These are phyloP conservation scores for Peniophora sp. DNA, from an alignment of 1,284 basidiomycete species.

Conservation along the genomic window DNA sequence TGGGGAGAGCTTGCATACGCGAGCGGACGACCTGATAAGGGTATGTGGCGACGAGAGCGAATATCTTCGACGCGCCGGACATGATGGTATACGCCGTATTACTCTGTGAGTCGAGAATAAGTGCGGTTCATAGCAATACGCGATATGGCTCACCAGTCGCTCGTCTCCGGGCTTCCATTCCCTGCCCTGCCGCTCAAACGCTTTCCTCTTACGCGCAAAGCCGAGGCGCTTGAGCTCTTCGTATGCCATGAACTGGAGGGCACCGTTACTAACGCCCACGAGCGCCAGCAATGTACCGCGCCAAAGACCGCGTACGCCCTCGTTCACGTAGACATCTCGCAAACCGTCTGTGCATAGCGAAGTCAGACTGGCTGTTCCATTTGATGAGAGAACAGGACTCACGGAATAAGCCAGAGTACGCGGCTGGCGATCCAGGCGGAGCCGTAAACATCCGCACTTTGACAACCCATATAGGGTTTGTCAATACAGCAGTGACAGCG, in stretches of 20 bases:
- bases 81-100: slow-evolving; percentile 91
- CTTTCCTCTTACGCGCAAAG: slow-evolving; percentile 66
- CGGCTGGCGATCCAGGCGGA: slow-evolving; percentile 47
- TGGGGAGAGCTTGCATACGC: slow-evolving; percentile 71
- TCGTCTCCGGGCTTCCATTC: slow-evolving; percentile 68
- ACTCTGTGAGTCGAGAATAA: slow-evolving; percentile 41
- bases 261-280: slow-evolving; percentile 92
- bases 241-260: slow-evolving; percentile 94
- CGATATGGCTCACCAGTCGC: slow-evolving; percentile 61
- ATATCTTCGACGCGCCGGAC: slow-evolving; percentile 86
- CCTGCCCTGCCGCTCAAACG: slow-evolving; percentile 50
- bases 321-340: slow-evolving; percentile 55
- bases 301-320: slow-evolving; percentile 81
- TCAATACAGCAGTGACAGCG: slow-evolving; percentile 88
- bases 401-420: slow-evolving; percentile 81
- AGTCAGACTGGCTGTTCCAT: not conserved
- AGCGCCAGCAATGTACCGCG: slow-evolving; percentile 86
- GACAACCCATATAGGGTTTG: slow-evolving; percentile 98
- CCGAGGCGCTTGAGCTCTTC: slow-evolving; percentile 93
- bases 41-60: slow-evolving; percentile 84
- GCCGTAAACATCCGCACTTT: slow-evolving; percentile 98
- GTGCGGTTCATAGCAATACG: not conserved
- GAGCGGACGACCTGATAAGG: slow-evolving; percentile 97
- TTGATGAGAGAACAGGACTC: slow-evolving; percentile 21
- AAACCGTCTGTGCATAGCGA: slow-evolving; percentile 60